Evolutionary conservation across 306 rosid genomes (phyloP), one percentile per base, ranked within the genome.

Genomic region (Oemleria cerasiformis): DNA sequence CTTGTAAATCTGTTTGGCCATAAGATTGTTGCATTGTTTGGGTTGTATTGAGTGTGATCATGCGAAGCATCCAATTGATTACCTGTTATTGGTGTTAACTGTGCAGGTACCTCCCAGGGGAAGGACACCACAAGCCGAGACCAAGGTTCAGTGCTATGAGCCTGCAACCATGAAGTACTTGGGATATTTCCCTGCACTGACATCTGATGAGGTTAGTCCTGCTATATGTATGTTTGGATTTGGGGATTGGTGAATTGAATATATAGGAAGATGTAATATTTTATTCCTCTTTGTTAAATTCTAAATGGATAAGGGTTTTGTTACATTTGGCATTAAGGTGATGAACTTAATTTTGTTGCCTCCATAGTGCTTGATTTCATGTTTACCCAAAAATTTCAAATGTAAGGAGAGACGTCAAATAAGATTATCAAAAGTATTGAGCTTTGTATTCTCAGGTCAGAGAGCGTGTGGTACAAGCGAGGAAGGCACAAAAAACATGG

Each of bases 101-200:
- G 67, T 81, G 81, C 84, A 91, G 99, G 84, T 94, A 70, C 97
- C 97, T 71, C 95, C 96, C 0, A 85, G 99, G 79, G 97, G 89
- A 69, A 75, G 83, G 76, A 70, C 95, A 0, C 92, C 83, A 78
- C 95, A 91, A 54, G 86, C 89, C 0, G 91, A 87, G 48, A 81
- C 53, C 68, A 89, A 82, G 84, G 96, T 94, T 62, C 89, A 81
- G 75, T 94, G 99, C 81, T 94, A 91, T 51, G 99, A 94, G 70
- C 99, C 97, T 47, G 97, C 96, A 36, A 91, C 96, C 20, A 91
- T 91, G 99, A 94, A 94, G 65, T 94, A 94, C 84, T 77, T 94
- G 82, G 99, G 99, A 68, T 88, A 9, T 74, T 76, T 71, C 75
- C 84, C 99, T 34, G 92, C 97, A 21, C 79, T 89, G 80, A 75